A percentile compares a stretch with the other conserved stretches of the same genome.
Evolutionary conservation across 257 asterid genomes (phyloP).

Genomic region (Primulina eburnea): DNA sequence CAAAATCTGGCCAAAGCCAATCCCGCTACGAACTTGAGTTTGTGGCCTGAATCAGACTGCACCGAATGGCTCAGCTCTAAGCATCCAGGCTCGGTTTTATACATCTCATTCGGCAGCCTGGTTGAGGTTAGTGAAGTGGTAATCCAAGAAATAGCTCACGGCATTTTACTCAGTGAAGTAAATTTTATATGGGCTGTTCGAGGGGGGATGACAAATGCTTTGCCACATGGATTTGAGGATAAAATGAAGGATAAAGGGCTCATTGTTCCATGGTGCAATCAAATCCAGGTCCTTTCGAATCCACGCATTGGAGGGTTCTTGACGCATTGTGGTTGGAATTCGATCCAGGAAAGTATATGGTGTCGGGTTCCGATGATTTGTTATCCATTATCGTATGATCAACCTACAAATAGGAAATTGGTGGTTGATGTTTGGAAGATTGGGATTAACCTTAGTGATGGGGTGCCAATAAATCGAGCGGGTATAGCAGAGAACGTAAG

Average conservation of each 20-base stretch:
- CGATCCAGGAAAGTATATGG: slow-evolving; percentile 29
- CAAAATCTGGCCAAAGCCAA: not conserved
- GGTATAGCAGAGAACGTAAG: slow-evolving; percentile 18
- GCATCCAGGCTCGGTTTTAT: slow-evolving; percentile 26
- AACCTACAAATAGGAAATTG: slow-evolving; percentile 22
- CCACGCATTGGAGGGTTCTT: slow-evolving; percentile 20
- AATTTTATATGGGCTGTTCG: slow-evolving; percentile 41
- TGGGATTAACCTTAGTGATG: slow-evolving; percentile 30
- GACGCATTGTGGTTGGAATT: slow-evolving; percentile 32
- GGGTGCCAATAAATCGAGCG: slow-evolving; percentile 4
- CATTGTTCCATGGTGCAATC: slow-evolving; percentile 26
- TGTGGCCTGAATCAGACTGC: slow-evolving; percentile 25
- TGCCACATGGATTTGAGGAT: slow-evolving; percentile 5
- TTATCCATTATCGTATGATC: slow-evolving; percentile 25
- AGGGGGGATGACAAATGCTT: slow-evolving; percentile 26
- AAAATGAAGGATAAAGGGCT: slow-evolving; percentile 13
- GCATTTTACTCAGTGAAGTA: slow-evolving; percentile 27
- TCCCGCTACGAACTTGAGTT: slow-evolving; percentile 18
- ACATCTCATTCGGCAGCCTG: slow-evolving; percentile 34
- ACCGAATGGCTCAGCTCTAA: not conserved
- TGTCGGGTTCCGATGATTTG: slow-evolving; percentile 29
- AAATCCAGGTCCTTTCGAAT: slow-evolving; percentile 12
- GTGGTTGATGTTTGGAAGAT: slow-evolving; percentile 31
- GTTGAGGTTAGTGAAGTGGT: slow-evolving; percentile 13
- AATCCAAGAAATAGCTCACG: slow-evolving; percentile 27